Evolutionary conservation across 2,329 filamentous ascomycete genomes (phyloP).

Genomic region (Penicillium sp.): DNA sequence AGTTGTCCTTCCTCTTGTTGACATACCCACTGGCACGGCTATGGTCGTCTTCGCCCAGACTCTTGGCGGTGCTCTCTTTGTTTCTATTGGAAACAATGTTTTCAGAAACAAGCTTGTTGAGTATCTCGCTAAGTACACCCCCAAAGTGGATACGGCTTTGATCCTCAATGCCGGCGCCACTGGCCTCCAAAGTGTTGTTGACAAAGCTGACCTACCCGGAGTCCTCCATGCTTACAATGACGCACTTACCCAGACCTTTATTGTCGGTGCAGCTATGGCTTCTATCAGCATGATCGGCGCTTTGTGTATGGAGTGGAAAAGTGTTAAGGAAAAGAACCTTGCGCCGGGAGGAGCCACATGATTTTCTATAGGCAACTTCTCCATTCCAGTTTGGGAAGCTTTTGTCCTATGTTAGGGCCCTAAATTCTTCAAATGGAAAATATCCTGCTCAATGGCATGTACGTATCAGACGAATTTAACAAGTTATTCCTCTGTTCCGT

Average conservation of each 20-base stretch:
- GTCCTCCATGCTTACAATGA: constrained; percentile 2
- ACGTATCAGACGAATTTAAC: background rate
- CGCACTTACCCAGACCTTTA: background rate
- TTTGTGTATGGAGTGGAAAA: constrained; percentile 7
- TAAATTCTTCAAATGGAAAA: background rate
- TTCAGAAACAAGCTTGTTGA: constrained; percentile 29
- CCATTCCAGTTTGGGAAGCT: too few relatives aligned
- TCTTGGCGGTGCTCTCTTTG: constrained; percentile 28
- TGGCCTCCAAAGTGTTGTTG: background rate
- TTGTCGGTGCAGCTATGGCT: background rate
- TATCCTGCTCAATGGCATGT: background rate
- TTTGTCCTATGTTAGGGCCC: background rate
- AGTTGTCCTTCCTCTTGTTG: constrained; percentile 21
- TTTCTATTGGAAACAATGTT: constrained; percentile 30
- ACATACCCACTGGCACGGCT: constrained; percentile 26
- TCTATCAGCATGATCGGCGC: background rate
- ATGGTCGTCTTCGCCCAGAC: constrained; percentile 27
- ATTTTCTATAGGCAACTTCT: background rate
- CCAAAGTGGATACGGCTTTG: background rate
- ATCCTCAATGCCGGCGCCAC: background rate
- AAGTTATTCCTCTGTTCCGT: background rate
- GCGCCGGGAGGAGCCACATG: background rate
- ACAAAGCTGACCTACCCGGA: background rate
- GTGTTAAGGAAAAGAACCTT: constrained; percentile 7
- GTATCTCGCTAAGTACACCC: constrained; percentile 1